phyloP scores from a whole-genome alignment of 805 yeast species.

The Starmerella cellae region DNA sequence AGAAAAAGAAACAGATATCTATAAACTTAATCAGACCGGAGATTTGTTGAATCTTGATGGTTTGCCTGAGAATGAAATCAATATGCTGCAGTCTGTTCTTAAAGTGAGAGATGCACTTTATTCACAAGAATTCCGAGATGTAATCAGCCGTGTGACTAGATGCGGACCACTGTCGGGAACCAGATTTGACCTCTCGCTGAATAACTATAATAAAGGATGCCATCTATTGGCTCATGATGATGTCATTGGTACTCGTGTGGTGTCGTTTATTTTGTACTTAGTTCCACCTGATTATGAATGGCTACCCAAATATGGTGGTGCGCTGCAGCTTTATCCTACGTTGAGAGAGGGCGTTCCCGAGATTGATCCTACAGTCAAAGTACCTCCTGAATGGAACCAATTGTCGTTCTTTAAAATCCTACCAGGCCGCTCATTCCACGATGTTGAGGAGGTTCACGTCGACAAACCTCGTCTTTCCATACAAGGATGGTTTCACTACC shows the following conservation, averaged over 20 bases:
- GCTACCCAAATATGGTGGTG: conserved; percentile 92
- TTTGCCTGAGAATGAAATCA: conserved; percentile 58
- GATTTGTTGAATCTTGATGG: conserved; percentile 85
- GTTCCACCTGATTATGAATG: conserved; percentile 85
- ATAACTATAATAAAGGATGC: conserved; percentile 83
- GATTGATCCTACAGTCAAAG: conserved; percentile 52
- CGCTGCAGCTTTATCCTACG: conserved; percentile 72
- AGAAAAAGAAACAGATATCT: conserved; percentile 91
- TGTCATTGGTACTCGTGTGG: conserved; percentile 88
- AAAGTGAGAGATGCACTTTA: conserved; percentile 79
- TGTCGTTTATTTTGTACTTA: conserved; percentile 80
- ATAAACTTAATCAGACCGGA: conserved; percentile 77
- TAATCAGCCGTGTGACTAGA: conserved; percentile 62
- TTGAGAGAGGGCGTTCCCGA: conserved; percentile 80
- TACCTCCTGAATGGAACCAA: conserved; percentile 91
- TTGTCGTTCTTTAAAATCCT: conserved; percentile 91
- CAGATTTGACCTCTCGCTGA: conserved; percentile 84
- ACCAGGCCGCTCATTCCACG: conserved; percentile 94
- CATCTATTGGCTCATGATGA: conserved; percentile 94
- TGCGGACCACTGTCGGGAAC: conserved; percentile 83
- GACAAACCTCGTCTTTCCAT: conserved; percentile 84
- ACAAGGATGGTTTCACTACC: conserved; percentile 98
- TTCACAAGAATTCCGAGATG: conserved; percentile 70
- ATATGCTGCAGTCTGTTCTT: conserved; percentile 58
- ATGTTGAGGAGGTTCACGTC: conserved; percentile 90